These are phyloP conservation scores for Trypanosoma congolense DNA, from an alignment of 208 protist species.

Conservation along the genomic window DNA sequence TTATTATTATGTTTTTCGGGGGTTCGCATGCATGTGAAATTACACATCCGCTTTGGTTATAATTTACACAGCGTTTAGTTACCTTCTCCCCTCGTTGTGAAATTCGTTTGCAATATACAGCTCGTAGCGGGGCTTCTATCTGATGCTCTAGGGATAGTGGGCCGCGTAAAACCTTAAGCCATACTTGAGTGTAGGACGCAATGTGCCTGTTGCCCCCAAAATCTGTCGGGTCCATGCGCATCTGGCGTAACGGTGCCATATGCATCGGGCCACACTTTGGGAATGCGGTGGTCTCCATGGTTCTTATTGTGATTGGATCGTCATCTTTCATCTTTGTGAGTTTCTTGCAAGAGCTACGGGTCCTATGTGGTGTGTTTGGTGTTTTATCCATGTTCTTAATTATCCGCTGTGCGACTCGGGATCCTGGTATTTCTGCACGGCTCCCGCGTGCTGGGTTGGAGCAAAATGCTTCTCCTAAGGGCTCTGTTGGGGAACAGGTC, in stretches of 20 bases:
- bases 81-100: no score
- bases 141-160: no score
- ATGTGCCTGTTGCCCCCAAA: not conserved
- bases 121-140: no score
- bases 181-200: not conserved
- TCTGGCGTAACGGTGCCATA: conserved; percentile 38
- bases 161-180: not conserved
- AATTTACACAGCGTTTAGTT: no score
- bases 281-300: conserved; percentile 31
- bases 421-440: conserved; percentile 53
- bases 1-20: no score
- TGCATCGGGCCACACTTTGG: conserved; percentile 62
- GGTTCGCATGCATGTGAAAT: no score
- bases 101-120: no score
- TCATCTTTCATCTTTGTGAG: conserved; percentile 50
- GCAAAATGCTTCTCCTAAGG: not conserved
- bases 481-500: not conserved
- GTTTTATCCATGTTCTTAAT: conserved; percentile 27
- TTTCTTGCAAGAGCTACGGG: conserved; percentile 29
- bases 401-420: conserved; percentile 32
- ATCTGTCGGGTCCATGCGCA: conserved; percentile 35
- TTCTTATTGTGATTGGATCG: conserved; percentile 32
- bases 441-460: not conserved
- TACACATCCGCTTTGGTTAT: no score
- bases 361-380: conserved; percentile 34